Base-by-base conservation (phyloP, 805 yeast species). In the Saccharomycopsis synnaedendra region DNA sequence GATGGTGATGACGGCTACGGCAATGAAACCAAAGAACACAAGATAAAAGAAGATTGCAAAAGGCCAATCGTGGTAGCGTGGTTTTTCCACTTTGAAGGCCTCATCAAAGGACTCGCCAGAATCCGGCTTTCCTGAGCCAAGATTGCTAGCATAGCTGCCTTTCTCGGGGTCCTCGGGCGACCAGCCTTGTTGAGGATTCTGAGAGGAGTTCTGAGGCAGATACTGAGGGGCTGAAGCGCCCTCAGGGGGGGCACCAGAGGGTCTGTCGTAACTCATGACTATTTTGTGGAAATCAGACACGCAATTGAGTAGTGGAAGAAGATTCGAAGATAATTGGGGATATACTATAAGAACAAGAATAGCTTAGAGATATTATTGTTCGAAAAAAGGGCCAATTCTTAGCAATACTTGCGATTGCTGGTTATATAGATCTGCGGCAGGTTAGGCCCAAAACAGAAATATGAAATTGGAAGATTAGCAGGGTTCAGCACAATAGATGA, bases 51-150 rank as follows among this genome's bases (percentile, higher is more conserved):
- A 70, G 5, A 82, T 53, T 0, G 85, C 72, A 59, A 83, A 82
- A 0, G 82, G 76, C 73, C 80, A 74, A 62, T 87, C 96, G 57
- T 87, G 80, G 64, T 70, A 76, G 50, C 66, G 74, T 1, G 88
- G 87, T 56, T 70, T 71, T 33, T 71, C 74, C 32, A 85, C 70
- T 52, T 78, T 75, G 63, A 87, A 87, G 1, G 82, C 74, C 43
- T 85, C 78, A 33, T 79, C 85, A 59, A 80, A 86, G 4, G 71
- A 66, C 32, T 64, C 65, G 3, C 70, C 74, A 10, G 57, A 42
- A 3, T 43, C 35, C 3, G 70, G 65, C 3, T 67, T 63, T 7
- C 69, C 65, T 3, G 48, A 39, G 5, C 48, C 51, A 32, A 44
- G 10, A 8, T 44, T 42, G 7, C 45, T 48, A 34, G 36, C 35